Evolutionary conservation across 2,329 filamentous ascomycete genomes (phyloP), one percentile per base, ranked within the genome.

Genomic region (Fonsecaea nubica): DNA sequence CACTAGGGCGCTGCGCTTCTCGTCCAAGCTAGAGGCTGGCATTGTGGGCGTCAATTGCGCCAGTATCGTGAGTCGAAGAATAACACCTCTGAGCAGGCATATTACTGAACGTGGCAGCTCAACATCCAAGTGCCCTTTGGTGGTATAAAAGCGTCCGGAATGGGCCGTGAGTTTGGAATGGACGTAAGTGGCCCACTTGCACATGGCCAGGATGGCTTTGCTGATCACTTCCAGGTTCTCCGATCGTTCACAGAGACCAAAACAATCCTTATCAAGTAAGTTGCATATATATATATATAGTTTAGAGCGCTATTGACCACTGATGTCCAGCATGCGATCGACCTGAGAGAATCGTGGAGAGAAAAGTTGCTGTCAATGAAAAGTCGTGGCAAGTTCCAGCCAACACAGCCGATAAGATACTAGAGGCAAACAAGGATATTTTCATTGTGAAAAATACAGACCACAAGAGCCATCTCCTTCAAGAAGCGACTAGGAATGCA

Each of bases 151-250:
- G 77, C 80, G 70, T 80, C 77, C 60, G 80, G 80, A 18, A 80
- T 86, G 74, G 85, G 85, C 0, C 74, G 84, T 15, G 81, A 86
- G 65, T 70, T 78, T 63, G 77, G 77, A 1, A 74, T 78, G 65
- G 40, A 18, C 40, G 40, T 42, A 42, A n/a, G 40, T 42, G 7
- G 40, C 9, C 12, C 13, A n/a, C 9, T 42, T 42, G 13, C 3
- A 42, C 13, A 42, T 7, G 18, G 40, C 3, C 13, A n/a, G 40
- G 15, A 38, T 12, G 9, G 3, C 18, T 42, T n/a, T n/a, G 40
- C 40, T 42, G 40, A 42, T 15, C 12, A 4, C 13, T 7, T 3
- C 15, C 74, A 75, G 58, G 78, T 77, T 4, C 54, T 80, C 53
- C 75, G 78, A 53, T 76, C 75, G 18, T 79, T 78, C 64, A 75